Evolutionary conservation across 768 basidiomycete genomes (phyloP), one percentile per base, ranked within the genome.

Genomic region (Rhodotorula toruloides): DNA sequence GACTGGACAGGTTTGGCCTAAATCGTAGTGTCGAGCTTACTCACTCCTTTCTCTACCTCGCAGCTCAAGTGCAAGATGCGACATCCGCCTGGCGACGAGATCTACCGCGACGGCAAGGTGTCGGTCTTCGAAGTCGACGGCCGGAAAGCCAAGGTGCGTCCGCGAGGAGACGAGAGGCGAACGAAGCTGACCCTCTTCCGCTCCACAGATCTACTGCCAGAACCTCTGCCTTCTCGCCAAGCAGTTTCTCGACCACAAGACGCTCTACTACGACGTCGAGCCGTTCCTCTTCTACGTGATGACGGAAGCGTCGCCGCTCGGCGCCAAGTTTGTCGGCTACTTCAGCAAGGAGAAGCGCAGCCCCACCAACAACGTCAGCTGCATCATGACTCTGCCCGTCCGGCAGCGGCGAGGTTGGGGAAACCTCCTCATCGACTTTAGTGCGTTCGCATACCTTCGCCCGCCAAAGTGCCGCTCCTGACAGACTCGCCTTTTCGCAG

Each of bases 201-300:
- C 21, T 21, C 31, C 55, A 22, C 76, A 91, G 89, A 98, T 98
- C 75, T 99, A 97, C 77, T 98, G 96, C 77, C 96, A 99, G 77
- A 98, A 99, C 77, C 83, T 99, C 34, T 98, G 94, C 78, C 82
- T 98, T 65, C 82, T 98, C 44, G 94, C 94, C 63, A 97, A 96
- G 78, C 97, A 97, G 93, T 98, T 98, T 79, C 84, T 98, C 72
- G 91, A 97, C 77, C 92, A 96, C 81, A 98, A 98, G 78, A 97
- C 93, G 25, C 84, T 98, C 55, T 97, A 97, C 79, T 97, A 98
- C 80, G 94, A 98, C 79, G 94, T 98, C 71, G 96, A 99, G 78
- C 96, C 96, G 1, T 99, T 99, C 79, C 80, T 99, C 52, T 99
- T 99, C 80, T 99, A 99, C 77, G 93, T 99, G 70, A 90, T 96